A percentile compares a stretch with the other conserved stretches of the same genome.
These are phyloP conservation scores for Spatholobus suberectus DNA, from an alignment of 306 rosid species.

Conservation along the genomic window DNA sequence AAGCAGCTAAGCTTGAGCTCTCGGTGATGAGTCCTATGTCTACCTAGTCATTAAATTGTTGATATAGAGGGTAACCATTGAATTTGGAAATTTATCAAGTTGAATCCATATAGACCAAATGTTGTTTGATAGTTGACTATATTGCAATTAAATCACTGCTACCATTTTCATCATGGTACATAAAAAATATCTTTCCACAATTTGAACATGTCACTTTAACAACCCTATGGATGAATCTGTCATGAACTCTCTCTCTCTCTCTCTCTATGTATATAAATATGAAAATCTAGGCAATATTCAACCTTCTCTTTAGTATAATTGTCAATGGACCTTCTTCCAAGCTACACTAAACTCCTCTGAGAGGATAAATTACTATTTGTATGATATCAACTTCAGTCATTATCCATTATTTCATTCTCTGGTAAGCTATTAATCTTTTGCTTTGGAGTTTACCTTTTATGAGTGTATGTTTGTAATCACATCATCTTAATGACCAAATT, in stretches of 20 bases:
- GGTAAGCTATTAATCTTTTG: background rate
- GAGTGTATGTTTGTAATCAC: background rate
- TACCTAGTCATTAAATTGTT: background rate
- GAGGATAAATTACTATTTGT: background rate
- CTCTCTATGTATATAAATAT: background rate
- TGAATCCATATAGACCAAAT: background rate
- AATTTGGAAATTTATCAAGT: background rate
- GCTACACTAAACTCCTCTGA: slow-evolving; percentile 2
- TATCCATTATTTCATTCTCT: background rate
- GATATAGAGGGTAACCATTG: background rate
- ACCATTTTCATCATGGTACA: background rate
- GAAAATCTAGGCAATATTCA: slow-evolving; percentile 1
- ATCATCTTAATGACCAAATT: background rate
- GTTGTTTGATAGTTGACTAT: background rate
- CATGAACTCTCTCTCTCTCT: background rate
- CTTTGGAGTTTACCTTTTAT: background rate
- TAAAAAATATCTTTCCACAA: background rate
- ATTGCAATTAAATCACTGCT: background rate
- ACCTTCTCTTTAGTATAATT: background rate
- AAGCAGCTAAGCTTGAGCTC: background rate
- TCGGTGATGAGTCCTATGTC: background rate
- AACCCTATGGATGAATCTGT: slow-evolving; percentile 16
- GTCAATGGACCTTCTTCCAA: slow-evolving; percentile 8
- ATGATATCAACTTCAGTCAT: background rate
- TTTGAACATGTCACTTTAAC: background rate